Conservation (phyloP, 805 yeast species). For the Cyberlindnera sargentensis region DNA sequence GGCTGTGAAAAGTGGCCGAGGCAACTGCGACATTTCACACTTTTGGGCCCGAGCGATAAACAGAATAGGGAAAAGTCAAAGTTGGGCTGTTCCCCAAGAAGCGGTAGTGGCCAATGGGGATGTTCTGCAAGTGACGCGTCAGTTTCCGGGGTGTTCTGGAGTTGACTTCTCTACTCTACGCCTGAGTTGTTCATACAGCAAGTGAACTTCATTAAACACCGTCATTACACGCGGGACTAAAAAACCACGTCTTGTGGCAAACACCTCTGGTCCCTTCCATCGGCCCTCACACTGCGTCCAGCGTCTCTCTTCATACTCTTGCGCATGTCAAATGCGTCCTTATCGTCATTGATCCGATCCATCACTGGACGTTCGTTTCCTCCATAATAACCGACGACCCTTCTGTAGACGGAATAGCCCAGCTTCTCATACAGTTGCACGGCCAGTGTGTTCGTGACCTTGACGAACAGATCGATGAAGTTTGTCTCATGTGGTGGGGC, state of each 20-base stretch:
- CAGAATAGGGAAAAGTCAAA: too few species aligned
- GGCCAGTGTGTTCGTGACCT: slow-evolving; percentile 77
- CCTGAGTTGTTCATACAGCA: too few species aligned
- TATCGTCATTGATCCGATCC: slow-evolving; percentile 49
- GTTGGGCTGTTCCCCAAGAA: too few species aligned
- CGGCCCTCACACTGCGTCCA: slow-evolving; percentile 43
- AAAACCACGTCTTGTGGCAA: slow-evolving; percentile 63
- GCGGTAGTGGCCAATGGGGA: too few species aligned
- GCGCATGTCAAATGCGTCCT: slow-evolving; percentile 89
- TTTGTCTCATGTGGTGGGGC: slow-evolving; percentile 73
- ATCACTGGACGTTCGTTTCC: slow-evolving; percentile 32
- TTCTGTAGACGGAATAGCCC: slow-evolving; percentile 76
- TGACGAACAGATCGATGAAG: slow-evolving; percentile 87
- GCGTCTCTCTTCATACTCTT: slow-evolving; percentile 53
- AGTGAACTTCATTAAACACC: neutral
- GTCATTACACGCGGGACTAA: slow-evolving; percentile 20
- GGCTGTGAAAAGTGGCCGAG: too few species aligned
- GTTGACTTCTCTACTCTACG: too few species aligned
- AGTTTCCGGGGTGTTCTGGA: too few species aligned
- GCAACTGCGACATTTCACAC: too few species aligned
- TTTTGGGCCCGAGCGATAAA: too few species aligned
- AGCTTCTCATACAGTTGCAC: slow-evolving; percentile 75
- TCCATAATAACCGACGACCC: slow-evolving; percentile 88
- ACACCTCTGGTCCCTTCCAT: slow-evolving; percentile 56
- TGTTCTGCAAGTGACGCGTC: too few species aligned